Percentiles rank a stretch among this genome's conserved stretches.
phyloP scores from a whole-genome alignment of 2,329 filamentous ascomycete genomes.

The Aspergillus persii region DNA sequence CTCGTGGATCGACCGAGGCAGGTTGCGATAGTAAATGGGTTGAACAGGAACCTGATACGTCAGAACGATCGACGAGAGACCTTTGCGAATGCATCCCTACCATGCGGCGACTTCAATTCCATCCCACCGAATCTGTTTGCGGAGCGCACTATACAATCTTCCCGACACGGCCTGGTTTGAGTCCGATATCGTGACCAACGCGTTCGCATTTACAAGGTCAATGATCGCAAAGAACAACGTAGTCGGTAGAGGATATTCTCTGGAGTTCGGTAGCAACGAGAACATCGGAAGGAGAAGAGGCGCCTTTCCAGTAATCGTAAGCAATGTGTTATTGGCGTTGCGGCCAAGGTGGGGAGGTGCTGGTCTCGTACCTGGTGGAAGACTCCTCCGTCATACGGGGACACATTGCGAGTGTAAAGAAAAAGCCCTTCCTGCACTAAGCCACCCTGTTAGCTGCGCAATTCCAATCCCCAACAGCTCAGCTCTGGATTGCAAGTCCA shows the following conservation, averaged over 20 bases:
- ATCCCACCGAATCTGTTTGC: conserved; percentile 71
- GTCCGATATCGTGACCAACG: conserved; percentile 74
- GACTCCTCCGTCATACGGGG: conserved; percentile 91
- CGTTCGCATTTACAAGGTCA: conserved; percentile 78
- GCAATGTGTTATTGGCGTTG: neutral
- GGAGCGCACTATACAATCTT: conserved; percentile 72
- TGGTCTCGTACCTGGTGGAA: conserved; percentile 58
- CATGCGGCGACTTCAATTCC: conserved; percentile 74
- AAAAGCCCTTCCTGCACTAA: conserved; percentile 94
- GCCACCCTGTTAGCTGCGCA: conserved; percentile 3
- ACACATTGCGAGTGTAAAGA: conserved; percentile 93
- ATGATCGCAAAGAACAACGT: conserved; percentile 76
- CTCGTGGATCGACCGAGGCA: conserved; percentile 87
- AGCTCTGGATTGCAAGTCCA: neutral
- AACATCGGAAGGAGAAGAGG: conserved; percentile 90
- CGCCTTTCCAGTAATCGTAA: conserved; percentile 53
- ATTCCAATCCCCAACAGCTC: neutral
- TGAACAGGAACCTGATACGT: conserved; percentile 76
- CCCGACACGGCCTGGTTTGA: conserved; percentile 76
- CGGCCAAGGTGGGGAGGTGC: neutral
- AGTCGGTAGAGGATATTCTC: conserved; percentile 67
- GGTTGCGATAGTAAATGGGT: conserved; percentile 87
- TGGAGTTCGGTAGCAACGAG: conserved; percentile 74
- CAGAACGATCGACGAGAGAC: neutral
- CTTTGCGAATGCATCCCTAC: conserved; percentile 48